Base-by-base conservation (phyloP, 2,329 filamentous ascomycete genomes). In the Delphinella strobiligena region DNA sequence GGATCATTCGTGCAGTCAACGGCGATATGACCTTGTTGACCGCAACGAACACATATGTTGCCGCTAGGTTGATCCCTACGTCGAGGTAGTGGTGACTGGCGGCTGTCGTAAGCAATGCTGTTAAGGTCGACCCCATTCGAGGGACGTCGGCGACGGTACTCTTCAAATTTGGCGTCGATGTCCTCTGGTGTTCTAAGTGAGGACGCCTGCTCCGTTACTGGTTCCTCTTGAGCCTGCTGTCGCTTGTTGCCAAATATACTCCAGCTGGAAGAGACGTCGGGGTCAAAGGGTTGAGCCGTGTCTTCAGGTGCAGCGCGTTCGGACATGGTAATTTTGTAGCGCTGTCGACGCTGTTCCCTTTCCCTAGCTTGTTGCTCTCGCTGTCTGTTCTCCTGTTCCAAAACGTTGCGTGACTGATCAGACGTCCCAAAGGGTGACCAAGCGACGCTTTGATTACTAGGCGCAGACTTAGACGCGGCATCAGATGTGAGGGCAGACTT, bases 151-250 rank as follows among this genome's bases (percentile, higher is more conserved):
- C 19, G 17, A 11, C 48, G 41, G 45, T 52, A 49, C 29, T 44
- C 42, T 36, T 49, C 45, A 8, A 47, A 43, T 31, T 43, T 42
- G 39, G 40, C 36, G 37, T 54, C 51, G 38, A 49, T 39, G 19
- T 36, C 41, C 31, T 19, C 24, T 5, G 33, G 31, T 31, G 40
- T 37, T 8, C 27, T 34, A 15, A 31, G 14, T 3, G 36, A 14
- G n/a, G 33, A 38, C 31, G 29, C 14, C 14, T 34, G 7, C 22
- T 8, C 29, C 11, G 39, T 17, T n/a, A 2, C 15, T 19, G 34
- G n/a, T 31, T 24, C 12, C 10, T 32, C 19, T 19, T 31, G 16
- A 8, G 14, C 3, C 17, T 34, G 19, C 24, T 35, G 19, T 10
- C 18, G 16, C 31, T 32, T 27, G 10, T 24, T 34, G 7, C 32